Percentiles rank a stretch among this genome's conserved stretches.
phyloP scores from a whole-genome alignment of 2,329 filamentous ascomycete genomes.

The Claviceps africana region DNA sequence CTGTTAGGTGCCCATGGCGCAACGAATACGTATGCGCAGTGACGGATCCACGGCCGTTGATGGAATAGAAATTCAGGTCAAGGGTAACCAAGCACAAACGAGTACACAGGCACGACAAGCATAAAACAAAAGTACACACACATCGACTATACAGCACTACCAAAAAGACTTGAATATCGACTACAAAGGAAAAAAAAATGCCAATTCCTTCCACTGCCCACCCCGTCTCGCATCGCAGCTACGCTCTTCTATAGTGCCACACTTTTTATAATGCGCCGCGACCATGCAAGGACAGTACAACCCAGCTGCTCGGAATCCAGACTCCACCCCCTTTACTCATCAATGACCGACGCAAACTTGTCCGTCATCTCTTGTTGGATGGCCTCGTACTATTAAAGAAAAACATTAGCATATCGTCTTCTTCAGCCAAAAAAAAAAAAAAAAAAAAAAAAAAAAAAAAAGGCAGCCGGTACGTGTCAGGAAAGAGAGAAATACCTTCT shows the following conservation, averaged over 20 bases:
- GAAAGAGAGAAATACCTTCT: constrained; percentile 75
- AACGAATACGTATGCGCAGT: no score
- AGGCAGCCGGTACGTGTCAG: no score
- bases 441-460: no score
- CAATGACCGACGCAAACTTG: constrained; percentile 90
- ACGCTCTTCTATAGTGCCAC: constrained; percentile 16
- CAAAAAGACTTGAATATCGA: no score
- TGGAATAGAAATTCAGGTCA: no score
- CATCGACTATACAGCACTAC: no score
- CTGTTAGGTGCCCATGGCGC: no score
- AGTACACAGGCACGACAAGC: no score
- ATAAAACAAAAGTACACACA: no score
- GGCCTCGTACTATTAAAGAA: constrained; percentile 74
- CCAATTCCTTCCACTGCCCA: background rate
- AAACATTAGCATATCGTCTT: background rate
- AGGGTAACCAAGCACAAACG: no score
- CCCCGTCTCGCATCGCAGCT: constrained; percentile 6
- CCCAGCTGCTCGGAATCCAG: constrained; percentile 1
- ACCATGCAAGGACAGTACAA: background rate
- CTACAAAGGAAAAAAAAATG: no score
- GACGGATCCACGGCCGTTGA: no score
- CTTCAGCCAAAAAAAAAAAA: background rate
- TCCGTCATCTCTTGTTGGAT: constrained; percentile 86
- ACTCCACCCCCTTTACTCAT: constrained; percentile 52
- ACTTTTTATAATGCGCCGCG: constrained; percentile 2